A percentile compares a stretch with the other conserved stretches of the same genome.
phyloP scores from a whole-genome alignment of 192 early-diverging fungal genomes.

The Gamsiella multidivaricata region DNA sequence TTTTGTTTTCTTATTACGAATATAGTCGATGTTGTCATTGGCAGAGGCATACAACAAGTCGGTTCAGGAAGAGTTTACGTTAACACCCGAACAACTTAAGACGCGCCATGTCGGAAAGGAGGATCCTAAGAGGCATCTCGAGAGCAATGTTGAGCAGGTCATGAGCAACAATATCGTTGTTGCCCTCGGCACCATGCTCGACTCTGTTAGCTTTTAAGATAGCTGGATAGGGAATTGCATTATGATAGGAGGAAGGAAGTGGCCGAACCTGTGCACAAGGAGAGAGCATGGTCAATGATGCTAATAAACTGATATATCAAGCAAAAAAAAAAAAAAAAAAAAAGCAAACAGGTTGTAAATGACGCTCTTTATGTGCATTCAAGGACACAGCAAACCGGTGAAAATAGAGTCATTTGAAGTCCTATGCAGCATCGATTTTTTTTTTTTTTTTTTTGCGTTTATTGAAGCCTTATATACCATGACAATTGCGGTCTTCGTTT shows the following conservation, averaged over 20 bases:
- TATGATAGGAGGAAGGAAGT: too few relatives aligned
- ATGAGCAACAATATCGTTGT: slow-evolving; percentile 99
- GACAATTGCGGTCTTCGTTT: neutral
- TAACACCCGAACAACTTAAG: slow-evolving; percentile 94
- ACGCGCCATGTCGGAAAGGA: slow-evolving; percentile 99
- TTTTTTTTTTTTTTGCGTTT: neutral
- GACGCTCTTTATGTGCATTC: too few relatives aligned
- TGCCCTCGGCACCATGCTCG: slow-evolving; percentile 91
- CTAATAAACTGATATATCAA: too few relatives aligned
- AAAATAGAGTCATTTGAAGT: neutral
- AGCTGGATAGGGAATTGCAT: too few relatives aligned
- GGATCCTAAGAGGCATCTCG: slow-evolving; percentile 98
- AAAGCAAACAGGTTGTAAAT: too few relatives aligned
- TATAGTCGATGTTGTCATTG: slow-evolving; percentile 85
- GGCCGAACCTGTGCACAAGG: too few relatives aligned
- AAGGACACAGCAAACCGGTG: too few relatives aligned
- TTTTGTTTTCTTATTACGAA: neutral
- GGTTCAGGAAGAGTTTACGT: slow-evolving; percentile 94
- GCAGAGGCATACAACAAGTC: slow-evolving; percentile 98
- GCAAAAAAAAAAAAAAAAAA: too few relatives aligned
- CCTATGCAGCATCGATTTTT: neutral
- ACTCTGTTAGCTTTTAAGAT: slow-evolving; percentile 72
- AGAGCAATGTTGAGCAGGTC: slow-evolving; percentile 88
- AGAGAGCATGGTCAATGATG: too few relatives aligned
- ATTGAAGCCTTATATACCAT: slow-evolving; percentile 4